A percentile compares a stretch with the other conserved stretches of the same genome.
phyloP scores from a whole-genome alignment of 2,329 filamentous ascomycete species.

The Pestalotiopsis sp. region DNA sequence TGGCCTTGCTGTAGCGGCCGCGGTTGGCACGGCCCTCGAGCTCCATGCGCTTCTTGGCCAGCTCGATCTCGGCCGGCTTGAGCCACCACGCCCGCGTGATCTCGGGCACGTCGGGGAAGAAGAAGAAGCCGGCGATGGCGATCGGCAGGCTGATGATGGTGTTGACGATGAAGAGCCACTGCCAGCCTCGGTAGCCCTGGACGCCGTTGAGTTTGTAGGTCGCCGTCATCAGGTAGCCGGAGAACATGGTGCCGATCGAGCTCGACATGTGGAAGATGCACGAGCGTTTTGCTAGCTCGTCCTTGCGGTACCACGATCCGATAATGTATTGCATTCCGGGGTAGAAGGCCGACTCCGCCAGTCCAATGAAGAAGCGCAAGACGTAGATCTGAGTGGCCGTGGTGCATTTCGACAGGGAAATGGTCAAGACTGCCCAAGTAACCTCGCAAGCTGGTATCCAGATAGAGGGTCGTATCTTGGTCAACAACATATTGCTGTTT shows the following conservation, averaged over 20 bases:
- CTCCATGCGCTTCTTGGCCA: constrained; percentile 42
- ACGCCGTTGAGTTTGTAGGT: constrained; percentile 51
- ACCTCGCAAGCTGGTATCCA: constrained; percentile 38
- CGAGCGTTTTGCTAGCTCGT: constrained; percentile 49
- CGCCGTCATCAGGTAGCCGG: constrained; percentile 57
- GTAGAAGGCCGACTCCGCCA: constrained; percentile 32
- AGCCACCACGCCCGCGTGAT: constrained; percentile 41
- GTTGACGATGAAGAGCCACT: constrained; percentile 58
- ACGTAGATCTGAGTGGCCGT: constrained; percentile 36
- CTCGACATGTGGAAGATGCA: constrained; percentile 38
- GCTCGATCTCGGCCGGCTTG: constrained; percentile 36
- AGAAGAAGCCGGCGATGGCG: constrained; percentile 47
- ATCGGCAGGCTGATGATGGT: constrained; percentile 56
- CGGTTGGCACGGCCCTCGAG: constrained; percentile 48
- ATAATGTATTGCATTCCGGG: constrained; percentile 38
- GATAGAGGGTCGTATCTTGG: constrained; percentile 36
- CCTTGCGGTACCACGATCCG: constrained; percentile 39
- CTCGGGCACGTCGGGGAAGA: constrained; percentile 44
- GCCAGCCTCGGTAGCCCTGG: constrained; percentile 55
- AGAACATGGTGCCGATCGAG: constrained; percentile 38
- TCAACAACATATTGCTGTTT: constrained; percentile 34
- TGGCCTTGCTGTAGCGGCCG: constrained; percentile 43
- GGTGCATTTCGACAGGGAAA: constrained; percentile 34
- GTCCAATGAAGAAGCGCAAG: constrained; percentile 37
- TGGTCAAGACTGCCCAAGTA: constrained; percentile 34